A percentile compares a stretch with the other conserved stretches of the same genome.
Evolutionary conservation across 140 eudicot genomes (phyloP).

Genomic region (Eryngium alpinum): DNA sequence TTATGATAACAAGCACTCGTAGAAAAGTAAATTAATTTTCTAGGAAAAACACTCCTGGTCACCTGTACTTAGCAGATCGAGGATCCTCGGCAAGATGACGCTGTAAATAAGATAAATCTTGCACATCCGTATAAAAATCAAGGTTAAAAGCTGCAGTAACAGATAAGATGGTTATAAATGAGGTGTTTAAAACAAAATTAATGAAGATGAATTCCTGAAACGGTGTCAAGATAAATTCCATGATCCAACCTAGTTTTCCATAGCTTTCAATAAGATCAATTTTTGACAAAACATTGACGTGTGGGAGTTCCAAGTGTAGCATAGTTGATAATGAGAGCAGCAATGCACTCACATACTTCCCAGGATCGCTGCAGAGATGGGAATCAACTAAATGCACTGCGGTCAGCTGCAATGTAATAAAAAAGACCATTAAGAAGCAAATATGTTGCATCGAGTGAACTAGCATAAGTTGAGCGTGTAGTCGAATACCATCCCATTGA

Average conservation of each 20-base stretch:
- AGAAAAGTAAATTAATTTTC: not conserved
- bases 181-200: not conserved
- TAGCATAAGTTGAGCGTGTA: not conserved
- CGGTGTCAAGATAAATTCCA: conserved; percentile 2
- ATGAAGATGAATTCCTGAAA: not conserved
- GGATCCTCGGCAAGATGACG: conserved; percentile 80
- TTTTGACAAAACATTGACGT: conserved; percentile 86
- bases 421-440: not conserved
- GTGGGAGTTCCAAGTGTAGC: conserved; percentile 93
- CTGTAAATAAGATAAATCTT: conserved; percentile 78
- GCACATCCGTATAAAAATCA: conserved; percentile 91
- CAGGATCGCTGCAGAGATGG: conserved; percentile 92
- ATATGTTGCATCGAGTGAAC: not conserved
- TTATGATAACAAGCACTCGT: not conserved
- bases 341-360: conserved; percentile 88
- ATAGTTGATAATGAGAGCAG: conserved; percentile 82
- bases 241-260: conserved; percentile 59
- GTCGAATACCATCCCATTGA: not conserved
- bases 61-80: conserved; percentile 80
- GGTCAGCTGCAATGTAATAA: conserved; percentile 50
- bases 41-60: not conserved
- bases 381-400: conserved; percentile 87
- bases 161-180: not conserved
- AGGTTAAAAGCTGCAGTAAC: conserved; percentile 77
- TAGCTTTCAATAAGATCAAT: conserved; percentile 89